Evolutionary conservation across 225 moss, liverwort and hornwort genomes (phyloP).

Genomic region (Pseudoscleropodium purum): DNA sequence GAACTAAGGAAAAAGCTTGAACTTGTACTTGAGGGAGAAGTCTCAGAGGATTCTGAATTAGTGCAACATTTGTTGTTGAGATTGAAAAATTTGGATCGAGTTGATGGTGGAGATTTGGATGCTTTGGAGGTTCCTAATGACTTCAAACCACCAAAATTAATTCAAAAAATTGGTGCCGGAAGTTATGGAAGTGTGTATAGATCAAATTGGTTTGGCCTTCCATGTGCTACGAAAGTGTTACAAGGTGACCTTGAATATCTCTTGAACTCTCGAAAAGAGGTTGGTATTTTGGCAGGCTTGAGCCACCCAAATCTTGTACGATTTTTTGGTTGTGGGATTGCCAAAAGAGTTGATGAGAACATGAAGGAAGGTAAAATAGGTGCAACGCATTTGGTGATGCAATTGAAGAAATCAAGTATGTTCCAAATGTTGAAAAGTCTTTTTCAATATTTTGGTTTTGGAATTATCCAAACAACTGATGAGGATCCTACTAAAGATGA

Average conservation of each 20-base stretch:
- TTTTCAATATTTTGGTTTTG: no score
- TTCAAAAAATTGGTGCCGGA: background rate
- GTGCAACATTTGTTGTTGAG: background rate
- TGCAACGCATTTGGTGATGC: no score
- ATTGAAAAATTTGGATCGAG: background rate
- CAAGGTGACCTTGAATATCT: rapidly evolving
- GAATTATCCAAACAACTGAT: no score
- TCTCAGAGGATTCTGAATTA: rapidly evolving
- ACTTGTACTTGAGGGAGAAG: background rate
- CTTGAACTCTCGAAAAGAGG: rapidly evolving
- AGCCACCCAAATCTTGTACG: background rate
- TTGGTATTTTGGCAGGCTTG: background rate
- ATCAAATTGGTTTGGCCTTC: background rate
- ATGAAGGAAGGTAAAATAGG: no score
- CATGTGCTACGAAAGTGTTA: background rate
- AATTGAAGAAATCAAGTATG: no score
- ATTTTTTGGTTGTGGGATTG: no score
- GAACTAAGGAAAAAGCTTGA: background rate
- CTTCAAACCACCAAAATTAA: background rate
- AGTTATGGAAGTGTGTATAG: background rate
- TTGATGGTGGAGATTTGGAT: background rate
- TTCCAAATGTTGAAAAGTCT: no score
- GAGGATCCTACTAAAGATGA: no score
- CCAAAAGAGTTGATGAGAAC: no score
- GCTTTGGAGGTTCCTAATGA: background rate